Conservation (phyloP, 1,139 yeast genomes). For the Chernovozyma aurita region DNA sequence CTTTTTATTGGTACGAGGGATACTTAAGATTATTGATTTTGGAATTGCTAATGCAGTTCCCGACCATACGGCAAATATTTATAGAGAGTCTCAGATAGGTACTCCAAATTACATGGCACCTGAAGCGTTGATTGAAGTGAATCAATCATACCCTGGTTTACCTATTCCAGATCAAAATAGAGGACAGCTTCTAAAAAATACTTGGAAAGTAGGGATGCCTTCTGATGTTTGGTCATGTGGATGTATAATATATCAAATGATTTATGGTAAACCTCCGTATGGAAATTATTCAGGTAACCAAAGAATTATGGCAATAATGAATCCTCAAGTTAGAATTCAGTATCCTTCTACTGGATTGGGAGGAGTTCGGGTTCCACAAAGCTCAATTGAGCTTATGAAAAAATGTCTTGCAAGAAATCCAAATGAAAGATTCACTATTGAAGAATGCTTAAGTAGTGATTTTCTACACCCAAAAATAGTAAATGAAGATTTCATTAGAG, state of each 20-base stretch:
- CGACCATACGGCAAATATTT: slow-evolving; percentile 85
- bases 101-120: slow-evolving; percentile 99
- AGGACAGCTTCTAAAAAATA: slow-evolving; percentile 29
- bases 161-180: slow-evolving; percentile 14
- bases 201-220: slow-evolving; percentile 91
- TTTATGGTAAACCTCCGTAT: slow-evolving; percentile 90
- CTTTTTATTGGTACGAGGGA: slow-evolving; percentile 81
- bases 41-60: slow-evolving; percentile 96
- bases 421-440: slow-evolving; percentile 58
- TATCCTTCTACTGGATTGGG: slow-evolving; percentile 65
- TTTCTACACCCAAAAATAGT: slow-evolving; percentile 77
- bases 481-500: slow-evolving; percentile 61
- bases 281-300: slow-evolving; percentile 77
- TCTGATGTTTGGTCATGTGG: slow-evolving; percentile 99
- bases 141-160: slow-evolving; percentile 26
- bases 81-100: slow-evolving; percentile 88
- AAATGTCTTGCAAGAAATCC: slow-evolving; percentile 76
- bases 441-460: slow-evolving; percentile 49
- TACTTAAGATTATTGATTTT: slow-evolving; percentile 85
- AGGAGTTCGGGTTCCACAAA: slow-evolving; percentile 59
- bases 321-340: slow-evolving; percentile 73
- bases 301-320: slow-evolving; percentile 79
- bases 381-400: slow-evolving; percentile 68
- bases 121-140: slow-evolving; percentile 75
- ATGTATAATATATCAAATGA: slow-evolving; percentile 91